Evolutionary conservation across 1,284 basidiomycete genomes (phyloP), one percentile per base, ranked within the genome.

Genomic region (Boletus holoroseus): DNA sequence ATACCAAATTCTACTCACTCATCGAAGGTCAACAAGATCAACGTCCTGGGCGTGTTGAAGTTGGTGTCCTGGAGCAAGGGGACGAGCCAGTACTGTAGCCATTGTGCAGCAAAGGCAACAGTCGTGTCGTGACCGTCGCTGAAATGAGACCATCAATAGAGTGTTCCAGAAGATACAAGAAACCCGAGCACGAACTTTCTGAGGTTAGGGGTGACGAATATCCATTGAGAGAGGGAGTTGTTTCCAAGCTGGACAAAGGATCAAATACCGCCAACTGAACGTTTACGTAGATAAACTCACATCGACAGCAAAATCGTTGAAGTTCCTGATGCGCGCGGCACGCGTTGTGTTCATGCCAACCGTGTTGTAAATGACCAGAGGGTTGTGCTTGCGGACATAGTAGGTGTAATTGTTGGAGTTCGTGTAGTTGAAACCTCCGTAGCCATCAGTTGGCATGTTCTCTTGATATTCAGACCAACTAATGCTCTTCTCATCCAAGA

Each of bases 171-270:
- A 24, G 16, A 16, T 35, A 30, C 9, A 13, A 28, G 27, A 28
- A 40, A 31, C 11, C 12, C 3, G 20, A 15, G 5, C 13, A 46
- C 58, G n/a, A 24, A 63, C 61, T 62, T 42, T 52, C 41, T 56
- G 44, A 80, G 60, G 66, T 83, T 83, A 20, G 83, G 83, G 0
- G 82, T 84, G 47, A 84, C 68, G 59, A 81, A 84, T 27, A 70
- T 62, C 78, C 79, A 83, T 61, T 82, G 80, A 4, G 82, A 75
- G 20, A 85, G 59, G 1, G 71, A 71, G 47, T 75, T 64, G 26
- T 75, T 74, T 8, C 60, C 59, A 6, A 59, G 34, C 55, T 56
- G 27, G 24, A 15, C 7, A 7, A 35, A 42, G 15, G 15, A 37
- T 37, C n/a, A 32, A n/a, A 16, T 20, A 56, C 32, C 7, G 58